Base-by-base conservation (phyloP, 805 yeast species). In the Candida dendrica region DNA sequence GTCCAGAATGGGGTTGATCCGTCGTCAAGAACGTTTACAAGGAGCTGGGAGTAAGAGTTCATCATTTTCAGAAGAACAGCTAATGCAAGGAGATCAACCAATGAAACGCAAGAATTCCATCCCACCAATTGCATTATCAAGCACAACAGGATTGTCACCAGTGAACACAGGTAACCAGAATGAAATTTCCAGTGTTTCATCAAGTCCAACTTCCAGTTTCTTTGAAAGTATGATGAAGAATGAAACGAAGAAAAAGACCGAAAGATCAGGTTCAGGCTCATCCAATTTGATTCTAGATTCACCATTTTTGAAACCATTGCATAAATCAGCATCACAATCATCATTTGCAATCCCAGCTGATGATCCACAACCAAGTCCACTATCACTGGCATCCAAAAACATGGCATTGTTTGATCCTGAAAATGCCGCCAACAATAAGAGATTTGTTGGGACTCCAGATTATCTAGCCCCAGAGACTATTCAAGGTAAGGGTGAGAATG, bases 401-500 rank as follows among this genome's bases (percentile, higher is more conserved):
- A 73, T 74, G 46, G 88, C 89, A 0, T 68, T 90, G 35, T 87
- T 80, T 57, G 89, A 89, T 58, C 95, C 95, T 1, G 72, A 72
- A 19, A 74, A 73, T 43, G 59, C 71, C 3, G 70, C 73, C 1
- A 77, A 74, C 40, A 66, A 71, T 20, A 75, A 79, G 51, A 75
- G 74, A 47, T 90, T 91, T 53, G 95, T 89, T 27, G 99, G 99
- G 0, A 93, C 99, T 0, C 99, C 99, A 0, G 98, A 93, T 59
- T 93, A 93, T 61, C 72, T 95, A 33, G 95, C 99, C 0, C 99
- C 99, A 0, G 99, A 93, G 58, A 90, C 96, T 0, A 88, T 93
- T 47, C 69, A 74, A 34, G 98, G 97, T 33, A 69, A 73, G 1
- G 83, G 85, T 0, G 96, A 91, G 58, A 85, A 81, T 46, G 89